Conservation (phyloP, 371 early-diverging fungal species). For the Paramicrosporidium saccamoebae region DNA sequence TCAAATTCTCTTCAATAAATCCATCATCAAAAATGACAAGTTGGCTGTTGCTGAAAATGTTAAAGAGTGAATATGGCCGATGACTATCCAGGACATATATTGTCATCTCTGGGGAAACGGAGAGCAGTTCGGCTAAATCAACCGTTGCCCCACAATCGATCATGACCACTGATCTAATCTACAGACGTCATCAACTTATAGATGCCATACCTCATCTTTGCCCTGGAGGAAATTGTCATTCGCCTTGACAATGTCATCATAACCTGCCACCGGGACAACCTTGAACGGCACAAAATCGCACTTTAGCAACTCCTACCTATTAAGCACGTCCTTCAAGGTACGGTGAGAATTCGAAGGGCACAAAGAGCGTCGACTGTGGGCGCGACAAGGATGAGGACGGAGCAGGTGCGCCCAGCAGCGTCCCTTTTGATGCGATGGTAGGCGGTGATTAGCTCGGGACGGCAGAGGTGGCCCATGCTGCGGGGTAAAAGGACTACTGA, state of each 20-base stretch:
- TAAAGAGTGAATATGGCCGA: slow-evolving; percentile 44
- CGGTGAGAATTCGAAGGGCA: slow-evolving; percentile 38
- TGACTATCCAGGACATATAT: slow-evolving; percentile 54
- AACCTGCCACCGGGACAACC: slow-evolving; percentile 31
- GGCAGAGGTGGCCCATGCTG: too few species aligned
- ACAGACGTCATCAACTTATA: slow-evolving; percentile 1
- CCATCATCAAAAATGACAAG: slow-evolving; percentile 42
- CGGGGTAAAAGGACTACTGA: too few species aligned
- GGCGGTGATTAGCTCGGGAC: too few species aligned
- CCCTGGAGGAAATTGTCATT: slow-evolving; percentile 5
- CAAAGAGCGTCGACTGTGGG: slow-evolving; percentile 58
- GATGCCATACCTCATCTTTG: slow-evolving; percentile 4
- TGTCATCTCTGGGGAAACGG: slow-evolving; percentile 12
- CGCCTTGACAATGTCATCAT: slow-evolving; percentile 18
- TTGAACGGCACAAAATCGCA: slow-evolving; percentile 33
- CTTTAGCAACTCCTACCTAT: slow-evolving; percentile 16
- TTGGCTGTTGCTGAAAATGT: slow-evolving; percentile 22
- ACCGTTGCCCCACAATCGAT: slow-evolving; percentile 56
- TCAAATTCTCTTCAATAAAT: slow-evolving; percentile 18
- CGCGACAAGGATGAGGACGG: slow-evolving; percentile 28
- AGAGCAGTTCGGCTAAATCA: slow-evolving; percentile 24
- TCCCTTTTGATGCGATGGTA: slow-evolving; percentile 6
- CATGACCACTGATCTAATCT: slow-evolving; percentile 35
- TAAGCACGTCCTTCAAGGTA: slow-evolving; percentile 3
- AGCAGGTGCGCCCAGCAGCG: slow-evolving; percentile 2